Conservation (phyloP, 371 early-diverging fungal genomes). For the Mucor circinelloides region DNA sequence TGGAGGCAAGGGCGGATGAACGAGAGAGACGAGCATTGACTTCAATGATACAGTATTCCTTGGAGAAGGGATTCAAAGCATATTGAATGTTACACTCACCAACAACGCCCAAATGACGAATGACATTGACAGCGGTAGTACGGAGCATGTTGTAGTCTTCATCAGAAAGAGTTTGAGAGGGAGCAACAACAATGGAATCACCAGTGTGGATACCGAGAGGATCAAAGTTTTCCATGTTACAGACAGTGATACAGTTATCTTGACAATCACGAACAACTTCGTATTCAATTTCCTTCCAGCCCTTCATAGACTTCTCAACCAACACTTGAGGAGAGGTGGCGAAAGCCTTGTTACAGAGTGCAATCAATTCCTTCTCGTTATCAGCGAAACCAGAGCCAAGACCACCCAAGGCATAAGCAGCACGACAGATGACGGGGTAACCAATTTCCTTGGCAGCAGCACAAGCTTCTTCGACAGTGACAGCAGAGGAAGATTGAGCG, state of each 20-base stretch:
- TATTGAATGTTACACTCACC: conserved; percentile 99
- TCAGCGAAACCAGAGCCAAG: conserved; percentile 94
- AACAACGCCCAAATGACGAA: conserved; percentile 89
- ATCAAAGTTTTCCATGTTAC: conserved; percentile 99
- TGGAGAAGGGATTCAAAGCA: conserved; percentile 90
- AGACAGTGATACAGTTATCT: conserved; percentile 96
- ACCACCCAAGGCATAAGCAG: conserved; percentile 94
- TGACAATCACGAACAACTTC: conserved; percentile 93
- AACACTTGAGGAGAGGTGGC: conserved; percentile 89
- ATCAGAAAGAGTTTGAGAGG: conserved; percentile 92
- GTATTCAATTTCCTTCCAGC: conserved; percentile 98
- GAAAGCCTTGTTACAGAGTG: conserved; percentile 83
- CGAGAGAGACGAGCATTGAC: conserved; percentile 96
- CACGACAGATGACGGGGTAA: conserved; percentile 92
- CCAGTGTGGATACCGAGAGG: conserved; percentile 97
- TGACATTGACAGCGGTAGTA: conserved; percentile 82
- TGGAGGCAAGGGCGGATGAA: conserved; percentile 89
- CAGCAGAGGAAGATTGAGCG: conserved; percentile 81
- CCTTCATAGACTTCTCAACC: conserved; percentile 95
- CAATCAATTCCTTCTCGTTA: conserved; percentile 75
- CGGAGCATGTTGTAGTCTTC: conserved; percentile 97
- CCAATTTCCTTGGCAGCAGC: conserved; percentile 84
- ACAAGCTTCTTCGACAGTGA: conserved; percentile 80
- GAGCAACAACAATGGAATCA: conserved; percentile 96
- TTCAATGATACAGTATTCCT: conserved; percentile 95